Conservation (phyloP, 352 stramenopile genomes). For the Phytophthora pluvialis region DNA sequence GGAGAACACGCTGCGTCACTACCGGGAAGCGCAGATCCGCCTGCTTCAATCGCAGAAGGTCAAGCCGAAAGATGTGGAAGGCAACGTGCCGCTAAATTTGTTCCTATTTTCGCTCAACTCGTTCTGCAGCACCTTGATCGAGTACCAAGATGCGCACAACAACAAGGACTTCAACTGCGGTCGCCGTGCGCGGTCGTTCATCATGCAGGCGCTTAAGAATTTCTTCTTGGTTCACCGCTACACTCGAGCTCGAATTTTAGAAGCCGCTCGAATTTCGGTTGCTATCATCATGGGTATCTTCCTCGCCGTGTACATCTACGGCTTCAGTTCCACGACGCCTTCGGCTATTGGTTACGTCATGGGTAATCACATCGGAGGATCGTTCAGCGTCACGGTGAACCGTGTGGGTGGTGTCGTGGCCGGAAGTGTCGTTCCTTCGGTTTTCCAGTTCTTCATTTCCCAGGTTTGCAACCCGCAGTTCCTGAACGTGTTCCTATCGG, state of each 20-base stretch:
- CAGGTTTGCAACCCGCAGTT: slow-evolving; percentile 56
- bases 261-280: slow-evolving; percentile 19
- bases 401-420: slow-evolving; percentile 85
- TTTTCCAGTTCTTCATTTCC: slow-evolving; percentile 84
- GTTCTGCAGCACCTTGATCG: slow-evolving; percentile 78
- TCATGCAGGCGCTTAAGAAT: slow-evolving; percentile 42
- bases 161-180: slow-evolving; percentile 52
- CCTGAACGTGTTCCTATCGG: slow-evolving; percentile 49
- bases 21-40: slow-evolving; percentile 64
- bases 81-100: slow-evolving; percentile 82
- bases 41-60: slow-evolving; percentile 59
- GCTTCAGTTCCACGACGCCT: slow-evolving; percentile 69
- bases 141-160: slow-evolving; percentile 75
- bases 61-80: slow-evolving; percentile 71
- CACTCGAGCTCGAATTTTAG: slow-evolving; percentile 15
- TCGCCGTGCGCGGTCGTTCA: slow-evolving; percentile 54
- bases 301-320: slow-evolving; percentile 77
- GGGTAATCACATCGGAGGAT: slow-evolving; percentile 78
- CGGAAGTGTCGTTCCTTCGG: slow-evolving; percentile 79
- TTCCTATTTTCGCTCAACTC: slow-evolving; percentile 88
- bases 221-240: slow-evolving; percentile 44
- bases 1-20: slow-evolving; percentile 69
- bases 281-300: slow-evolving; percentile 72
- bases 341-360: slow-evolving; percentile 78
- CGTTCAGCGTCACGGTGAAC: slow-evolving; percentile 84